Evolutionary conservation across 441 rosid species (phyloP), one percentile per base, ranked within the genome.

Genomic region (Erysimum cheiri): DNA sequence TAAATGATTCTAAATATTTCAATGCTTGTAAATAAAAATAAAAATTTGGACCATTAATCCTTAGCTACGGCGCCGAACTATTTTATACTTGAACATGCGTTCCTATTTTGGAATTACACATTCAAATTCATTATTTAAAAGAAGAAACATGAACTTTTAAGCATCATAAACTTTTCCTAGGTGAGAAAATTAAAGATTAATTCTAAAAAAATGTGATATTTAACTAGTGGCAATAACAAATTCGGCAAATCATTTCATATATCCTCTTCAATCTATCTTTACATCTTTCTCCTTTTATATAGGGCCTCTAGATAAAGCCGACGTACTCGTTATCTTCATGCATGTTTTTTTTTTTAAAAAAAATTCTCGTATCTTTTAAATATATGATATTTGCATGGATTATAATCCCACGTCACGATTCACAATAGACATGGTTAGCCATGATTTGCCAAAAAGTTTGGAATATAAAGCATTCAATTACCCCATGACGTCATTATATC

Each of bases 271-370:
- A 50, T 50, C 43, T 60, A 44, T 60, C 69, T 60, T 74, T 53
- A 53, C 19, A 44, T 36, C 48, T 60, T 68, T 61, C 64, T 36
- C 33, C 36, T 60, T 74, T 52, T 41, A 19, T 50, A 68, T 61
- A 22, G 68, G 64, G 69, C 78, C 78, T 68, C 53, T 55, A 46
- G 65, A 68, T 54, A 62, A 69, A 69, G 74, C 70, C 70, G 78
- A 69, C 74, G 74, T 74, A 37, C 59, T 74, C 77, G 68, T 73
- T 73, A 73, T 73, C 73, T 61, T 47, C 78, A 69, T 74, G 74
- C 73, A 74, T 74, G 77, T n/a, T 52, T 52, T 31, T n/a, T 29
- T 46, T 57, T 47, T 36, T 12, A 41, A 41, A 41, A 5, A 1
- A 39, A 12, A 7, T 41, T 66, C 5, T 49, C 29, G 33, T 50